Base-by-base conservation (phyloP, 805 yeast genomes). In the Saturnispora ahearnii region DNA sequence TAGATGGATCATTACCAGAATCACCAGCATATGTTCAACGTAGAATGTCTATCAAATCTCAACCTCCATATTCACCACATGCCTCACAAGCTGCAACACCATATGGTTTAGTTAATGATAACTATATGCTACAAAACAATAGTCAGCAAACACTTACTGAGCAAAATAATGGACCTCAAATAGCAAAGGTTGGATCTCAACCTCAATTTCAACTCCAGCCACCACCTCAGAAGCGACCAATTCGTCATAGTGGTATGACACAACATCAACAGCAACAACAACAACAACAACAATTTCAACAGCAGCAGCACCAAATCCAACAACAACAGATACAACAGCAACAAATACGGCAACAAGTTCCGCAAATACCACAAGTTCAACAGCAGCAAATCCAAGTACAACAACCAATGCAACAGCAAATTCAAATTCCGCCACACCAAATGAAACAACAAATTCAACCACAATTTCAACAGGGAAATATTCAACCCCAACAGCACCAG, bases 401-500 rank as follows among this genome's bases (percentile, higher is more conserved):
- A 8, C 51, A 33, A 31, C 47, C 32, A 11, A 41, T 13, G 13
- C 45, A 32, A 21, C 45, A 34, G 18, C 22, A 36, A 36, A 9
- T 26, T 26, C 29, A 26, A 26, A 26, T 26, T 26, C 29, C 33
- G 6, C 51, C 31, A 28, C 51, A 38, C 3, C 49, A 36, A 40
- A 33, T 8, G 3, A 36, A 18, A 9, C 38, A 29, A 9, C 46
- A 41, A 21, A 10, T 13, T 29, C 49, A 53, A 41, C 59, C 24
- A 4, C 40, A n/a, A 36, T 10, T 22, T 18, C 40, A 36, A 18
- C 21, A 36, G 13, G 13, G 13, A 15, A 15, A 22, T 10, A 22
- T 21, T 9, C 40, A 36, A 26, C 63, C 54, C 47, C 61, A 47
- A 47, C 63, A 51, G 41, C 62, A 45, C 51, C 65, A 59, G 15